phyloP scores from a whole-genome alignment of 345 rosid species.

The Sonneratia alba region DNA sequence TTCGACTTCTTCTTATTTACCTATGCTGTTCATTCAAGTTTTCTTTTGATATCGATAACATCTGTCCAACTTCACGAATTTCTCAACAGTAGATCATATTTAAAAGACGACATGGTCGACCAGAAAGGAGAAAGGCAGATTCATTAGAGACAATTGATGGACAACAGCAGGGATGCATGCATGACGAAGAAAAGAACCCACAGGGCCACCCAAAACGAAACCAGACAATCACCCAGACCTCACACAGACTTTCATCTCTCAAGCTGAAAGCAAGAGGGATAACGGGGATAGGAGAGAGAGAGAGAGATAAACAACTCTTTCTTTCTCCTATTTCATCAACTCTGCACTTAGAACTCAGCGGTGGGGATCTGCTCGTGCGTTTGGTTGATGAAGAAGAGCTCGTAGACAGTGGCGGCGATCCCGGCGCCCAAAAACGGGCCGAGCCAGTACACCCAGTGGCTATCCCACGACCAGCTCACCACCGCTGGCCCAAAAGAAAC shows the following conservation, averaged over 20 bases:
- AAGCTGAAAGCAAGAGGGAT: no score
- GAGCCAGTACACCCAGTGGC: slow-evolving; percentile 97
- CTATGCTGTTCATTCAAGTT: no score
- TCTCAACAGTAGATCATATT: no score
- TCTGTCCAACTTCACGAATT: no score
- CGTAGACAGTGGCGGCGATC: slow-evolving; percentile 62
- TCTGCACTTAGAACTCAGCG: slow-evolving; percentile 30
- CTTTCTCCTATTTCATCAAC: not conserved
- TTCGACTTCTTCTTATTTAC: no score
- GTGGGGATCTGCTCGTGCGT: slow-evolving; percentile 59
- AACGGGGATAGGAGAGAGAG: not conserved
- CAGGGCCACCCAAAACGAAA: not conserved
- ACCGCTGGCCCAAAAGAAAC: slow-evolving; percentile 96
- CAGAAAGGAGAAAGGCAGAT: not conserved
- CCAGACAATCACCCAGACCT: not conserved
- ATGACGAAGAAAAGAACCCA: not conserved
- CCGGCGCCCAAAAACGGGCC: slow-evolving; percentile 83
- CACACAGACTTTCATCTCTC: not conserved
- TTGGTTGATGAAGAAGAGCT: slow-evolving; percentile 41
- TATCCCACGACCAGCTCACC: slow-evolving; percentile 85
- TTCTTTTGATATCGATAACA: no score
- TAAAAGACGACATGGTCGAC: not conserved
- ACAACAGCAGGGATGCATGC: not conserved
- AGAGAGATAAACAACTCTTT: not conserved
- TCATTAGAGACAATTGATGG: not conserved